Evolutionary conservation across 2,329 filamentous ascomycete genomes (phyloP).

Genomic region (Aspergillus fischeri): DNA sequence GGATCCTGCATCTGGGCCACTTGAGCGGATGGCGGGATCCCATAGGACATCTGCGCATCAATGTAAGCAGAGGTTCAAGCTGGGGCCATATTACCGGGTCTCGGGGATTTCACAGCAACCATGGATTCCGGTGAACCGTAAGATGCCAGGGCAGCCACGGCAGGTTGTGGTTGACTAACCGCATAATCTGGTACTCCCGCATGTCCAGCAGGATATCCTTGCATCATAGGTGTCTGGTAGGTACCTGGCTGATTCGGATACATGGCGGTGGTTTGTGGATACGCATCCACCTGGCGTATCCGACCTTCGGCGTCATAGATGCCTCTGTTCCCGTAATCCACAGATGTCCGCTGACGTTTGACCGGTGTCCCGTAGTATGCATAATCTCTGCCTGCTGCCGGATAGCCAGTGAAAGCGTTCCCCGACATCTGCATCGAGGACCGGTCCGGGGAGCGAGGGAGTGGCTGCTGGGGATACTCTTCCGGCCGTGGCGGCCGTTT

Average conservation of each 20-base stretch:
- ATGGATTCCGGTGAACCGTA: conserved; percentile 16
- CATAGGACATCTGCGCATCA: conserved; percentile 31
- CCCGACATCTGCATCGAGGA: conserved; percentile 33
- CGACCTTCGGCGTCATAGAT: conserved; percentile 36
- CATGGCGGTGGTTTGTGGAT: conserved; percentile 31
- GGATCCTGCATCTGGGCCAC: conserved; percentile 35
- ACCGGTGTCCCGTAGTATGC: conserved; percentile 30
- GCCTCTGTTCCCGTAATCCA: conserved; percentile 33
- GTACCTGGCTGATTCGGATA: conserved; percentile 27
- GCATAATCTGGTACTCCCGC: conserved; percentile 33
- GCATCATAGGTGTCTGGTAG: conserved; percentile 34
- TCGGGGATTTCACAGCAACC: conserved; percentile 18
- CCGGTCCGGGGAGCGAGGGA: conserved; percentile 37
- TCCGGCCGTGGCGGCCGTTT: conserved; percentile 39
- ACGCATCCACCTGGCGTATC: conserved; percentile 36
- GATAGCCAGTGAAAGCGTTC: conserved; percentile 30
- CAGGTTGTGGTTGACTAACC: conserved; percentile 26
- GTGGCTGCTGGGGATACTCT: conserved; percentile 34
- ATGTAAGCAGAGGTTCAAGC: conserved; percentile 17
- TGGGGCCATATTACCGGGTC: conserved; percentile 13
- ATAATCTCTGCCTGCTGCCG: conserved; percentile 32
- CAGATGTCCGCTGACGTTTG: conserved; percentile 39
- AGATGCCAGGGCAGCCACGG: conserved; percentile 9
- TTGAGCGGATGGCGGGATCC: conserved; percentile 29
- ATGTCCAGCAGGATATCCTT: conserved; percentile 32